phyloP scores from a whole-genome alignment of 1,139 yeast genomes.

The Suhomyces kunorum region DNA sequence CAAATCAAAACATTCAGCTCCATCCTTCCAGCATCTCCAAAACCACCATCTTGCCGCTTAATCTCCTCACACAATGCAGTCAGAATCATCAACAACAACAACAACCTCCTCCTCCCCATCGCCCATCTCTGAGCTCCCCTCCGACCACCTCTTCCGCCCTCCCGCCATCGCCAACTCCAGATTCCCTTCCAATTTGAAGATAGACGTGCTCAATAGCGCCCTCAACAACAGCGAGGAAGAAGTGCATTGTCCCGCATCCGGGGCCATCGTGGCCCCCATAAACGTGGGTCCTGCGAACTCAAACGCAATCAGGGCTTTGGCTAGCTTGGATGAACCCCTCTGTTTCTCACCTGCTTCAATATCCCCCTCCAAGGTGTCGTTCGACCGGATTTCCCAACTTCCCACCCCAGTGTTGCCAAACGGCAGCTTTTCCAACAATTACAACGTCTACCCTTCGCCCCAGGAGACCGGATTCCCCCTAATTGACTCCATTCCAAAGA shows the following conservation, averaged over 20 bases:
- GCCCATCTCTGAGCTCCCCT: not conserved
- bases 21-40: too few species aligned
- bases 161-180: slow-evolving; percentile 6
- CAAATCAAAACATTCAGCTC: too few species aligned
- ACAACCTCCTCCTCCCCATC: slow-evolving; percentile 1
- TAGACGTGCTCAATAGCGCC: slow-evolving; percentile 7
- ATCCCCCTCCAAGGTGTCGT: slow-evolving; percentile 2
- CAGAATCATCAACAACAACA: not conserved
- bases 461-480: slow-evolving; percentile 5
- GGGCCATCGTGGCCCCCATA: not conserved
- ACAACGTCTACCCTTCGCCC: slow-evolving; percentile 5
- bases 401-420: slow-evolving; percentile 21
- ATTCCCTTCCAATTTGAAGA: slow-evolving; percentile 9
- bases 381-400: slow-evolving; percentile 16
- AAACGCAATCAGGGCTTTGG: not conserved
- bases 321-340: slow-evolving; percentile 14
- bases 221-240: slow-evolving; percentile 9
- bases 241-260: slow-evolving; percentile 1
- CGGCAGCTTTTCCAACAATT: slow-evolving; percentile 14
- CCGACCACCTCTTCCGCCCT: slow-evolving; percentile 2
- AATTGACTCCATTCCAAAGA: slow-evolving; percentile 5
- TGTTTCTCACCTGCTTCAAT: slow-evolving; percentile 5
- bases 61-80: slow-evolving; percentile 1
- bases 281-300: not conserved
- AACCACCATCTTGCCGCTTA: not conserved